Evolutionary conservation across 2,329 filamentous ascomycete genomes (phyloP).

Genomic region (Fonsecaea erecta): DNA sequence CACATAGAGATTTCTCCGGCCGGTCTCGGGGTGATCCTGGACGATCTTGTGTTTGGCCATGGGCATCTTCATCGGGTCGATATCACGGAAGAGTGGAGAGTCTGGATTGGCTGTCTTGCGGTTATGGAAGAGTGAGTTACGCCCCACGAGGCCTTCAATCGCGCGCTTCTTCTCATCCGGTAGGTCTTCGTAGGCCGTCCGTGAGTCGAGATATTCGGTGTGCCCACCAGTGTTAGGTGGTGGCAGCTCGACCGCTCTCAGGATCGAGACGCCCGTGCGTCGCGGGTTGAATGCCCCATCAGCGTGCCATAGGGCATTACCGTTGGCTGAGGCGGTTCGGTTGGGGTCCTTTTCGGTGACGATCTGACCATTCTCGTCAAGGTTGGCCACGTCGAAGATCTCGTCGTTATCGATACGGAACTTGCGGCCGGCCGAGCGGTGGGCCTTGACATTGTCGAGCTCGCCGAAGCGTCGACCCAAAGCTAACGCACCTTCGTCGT

Average conservation of each 20-base stretch:
- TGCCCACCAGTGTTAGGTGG: conserved; percentile 7
- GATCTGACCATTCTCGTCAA: conserved; percentile 8
- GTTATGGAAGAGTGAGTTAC: conserved; percentile 16
- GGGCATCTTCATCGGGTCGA: conserved; percentile 1
- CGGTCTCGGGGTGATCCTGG: not conserved
- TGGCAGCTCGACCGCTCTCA: conserved; percentile 8
- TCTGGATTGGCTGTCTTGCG: conserved; percentile 19
- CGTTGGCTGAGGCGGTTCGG: conserved; percentile 3
- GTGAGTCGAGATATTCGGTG: conserved; percentile 14
- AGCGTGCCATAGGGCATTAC: conserved; percentile 16
- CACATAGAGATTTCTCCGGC: conserved; percentile 16
- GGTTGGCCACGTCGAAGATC: conserved; percentile 16
- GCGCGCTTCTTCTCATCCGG: conserved; percentile 13
- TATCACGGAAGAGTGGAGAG: conserved; percentile 7
- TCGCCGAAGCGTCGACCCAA: conserved; percentile 6
- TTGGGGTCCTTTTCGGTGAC: not conserved
- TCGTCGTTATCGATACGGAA: conserved; percentile 7
- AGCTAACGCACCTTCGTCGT: not conserved
- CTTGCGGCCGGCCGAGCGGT: not conserved
- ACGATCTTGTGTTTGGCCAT: conserved; percentile 8
- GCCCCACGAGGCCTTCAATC: conserved; percentile 9
- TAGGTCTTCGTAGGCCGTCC: conserved; percentile 20
- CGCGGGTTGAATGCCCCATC: conserved; percentile 7
- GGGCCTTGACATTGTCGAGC: conserved; percentile 3
- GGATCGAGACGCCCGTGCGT: conserved; percentile 4